Percentiles rank a stretch among this genome's conserved stretches.
phyloP scores from a whole-genome alignment of 495 filamentous ascomycete genomes.

The Aspergillus heteromorphus region DNA sequence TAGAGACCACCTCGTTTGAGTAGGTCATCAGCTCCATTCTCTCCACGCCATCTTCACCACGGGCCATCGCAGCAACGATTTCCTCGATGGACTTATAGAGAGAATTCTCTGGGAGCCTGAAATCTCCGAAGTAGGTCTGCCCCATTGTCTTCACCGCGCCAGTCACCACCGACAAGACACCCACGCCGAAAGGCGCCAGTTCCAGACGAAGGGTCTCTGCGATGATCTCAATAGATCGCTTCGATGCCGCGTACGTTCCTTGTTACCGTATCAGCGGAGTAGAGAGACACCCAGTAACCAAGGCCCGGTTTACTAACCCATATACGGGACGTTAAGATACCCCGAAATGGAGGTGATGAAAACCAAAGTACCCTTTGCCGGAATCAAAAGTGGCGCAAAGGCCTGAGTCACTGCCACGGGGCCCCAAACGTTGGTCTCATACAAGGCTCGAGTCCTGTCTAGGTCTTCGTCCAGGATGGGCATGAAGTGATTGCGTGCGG shows the following conservation, averaged over 20 bases:
- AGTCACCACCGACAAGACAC: slow-evolving; percentile 13
- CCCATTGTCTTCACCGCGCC: slow-evolving; percentile 17
- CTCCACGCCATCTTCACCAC: slow-evolving; percentile 7
- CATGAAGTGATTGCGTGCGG: slow-evolving; percentile 39
- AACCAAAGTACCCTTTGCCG: slow-evolving; percentile 39
- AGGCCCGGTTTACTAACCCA: background rate
- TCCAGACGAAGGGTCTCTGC: slow-evolving; percentile 46
- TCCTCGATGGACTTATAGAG: slow-evolving; percentile 18
- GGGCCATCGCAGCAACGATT: slow-evolving; percentile 6
- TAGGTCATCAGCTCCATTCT: slow-evolving; percentile 8
- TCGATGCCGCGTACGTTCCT: slow-evolving; percentile 46
- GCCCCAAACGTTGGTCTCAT: slow-evolving; percentile 52
- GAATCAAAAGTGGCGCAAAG: slow-evolving; percentile 48
- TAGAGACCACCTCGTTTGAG: slow-evolving; percentile 14
- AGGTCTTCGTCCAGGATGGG: slow-evolving; percentile 44
- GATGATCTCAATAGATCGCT: slow-evolving; percentile 45
- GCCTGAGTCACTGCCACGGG: slow-evolving; percentile 47
- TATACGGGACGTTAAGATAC: slow-evolving; percentile 37
- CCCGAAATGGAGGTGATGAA: slow-evolving; percentile 48
- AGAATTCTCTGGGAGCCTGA: slow-evolving; percentile 10
- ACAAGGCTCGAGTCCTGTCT: slow-evolving; percentile 35
- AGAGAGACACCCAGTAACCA: background rate
- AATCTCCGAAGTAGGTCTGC: slow-evolving; percentile 4
- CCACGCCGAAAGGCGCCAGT: slow-evolving; percentile 41
- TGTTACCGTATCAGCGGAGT: background rate